Conservation (phyloP, 2,329 filamentous ascomycete genomes). For the Sarocladiaceae sp. region DNA sequence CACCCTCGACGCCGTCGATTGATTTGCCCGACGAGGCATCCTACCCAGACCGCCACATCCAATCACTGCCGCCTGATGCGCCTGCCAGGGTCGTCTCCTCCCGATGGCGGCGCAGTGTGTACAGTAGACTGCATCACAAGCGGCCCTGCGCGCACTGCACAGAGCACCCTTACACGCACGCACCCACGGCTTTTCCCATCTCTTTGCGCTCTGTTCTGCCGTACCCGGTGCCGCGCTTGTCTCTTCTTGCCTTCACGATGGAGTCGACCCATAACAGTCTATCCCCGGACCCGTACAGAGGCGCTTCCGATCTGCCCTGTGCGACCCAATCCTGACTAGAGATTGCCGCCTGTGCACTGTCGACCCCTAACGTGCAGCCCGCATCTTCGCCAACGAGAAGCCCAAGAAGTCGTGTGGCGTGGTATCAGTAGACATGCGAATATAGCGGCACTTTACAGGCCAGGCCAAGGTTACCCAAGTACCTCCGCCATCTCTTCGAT, state of each 20-base stretch:
- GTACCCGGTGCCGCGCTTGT: not conserved
- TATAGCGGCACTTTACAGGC: slow-evolving; percentile 1
- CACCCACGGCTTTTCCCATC: not conserved
- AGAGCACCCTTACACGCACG: not conserved
- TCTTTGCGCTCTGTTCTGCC: not conserved
- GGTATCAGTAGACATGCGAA: slow-evolving; percentile 2
- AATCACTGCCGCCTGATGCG: not conserved
- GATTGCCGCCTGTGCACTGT: not conserved
- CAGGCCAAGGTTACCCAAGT: not conserved
- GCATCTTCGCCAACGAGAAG: not conserved
- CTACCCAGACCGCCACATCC: slow-evolving; percentile 3
- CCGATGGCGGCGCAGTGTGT: slow-evolving; percentile 9
- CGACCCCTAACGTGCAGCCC: not conserved
- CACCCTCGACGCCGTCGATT: slow-evolving; percentile 4
- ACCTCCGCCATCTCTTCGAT: not conserved
- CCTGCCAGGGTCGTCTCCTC: slow-evolving; percentile 6
- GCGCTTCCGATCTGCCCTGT: not conserved
- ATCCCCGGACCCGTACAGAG: slow-evolving; percentile 6
- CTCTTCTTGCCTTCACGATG: slow-evolving; percentile 8
- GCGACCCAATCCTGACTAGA: slow-evolving; percentile 2
- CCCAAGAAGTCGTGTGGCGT: slow-evolving; percentile 2
- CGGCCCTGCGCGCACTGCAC: slow-evolving; percentile 6
- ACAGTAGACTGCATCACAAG: slow-evolving; percentile 7
- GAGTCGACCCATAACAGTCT: slow-evolving; percentile 2
- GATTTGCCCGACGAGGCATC: slow-evolving; percentile 5